Base-by-base conservation (phyloP, 495 filamentous ascomycete genomes). In the Lophiotrema nucula region DNA sequence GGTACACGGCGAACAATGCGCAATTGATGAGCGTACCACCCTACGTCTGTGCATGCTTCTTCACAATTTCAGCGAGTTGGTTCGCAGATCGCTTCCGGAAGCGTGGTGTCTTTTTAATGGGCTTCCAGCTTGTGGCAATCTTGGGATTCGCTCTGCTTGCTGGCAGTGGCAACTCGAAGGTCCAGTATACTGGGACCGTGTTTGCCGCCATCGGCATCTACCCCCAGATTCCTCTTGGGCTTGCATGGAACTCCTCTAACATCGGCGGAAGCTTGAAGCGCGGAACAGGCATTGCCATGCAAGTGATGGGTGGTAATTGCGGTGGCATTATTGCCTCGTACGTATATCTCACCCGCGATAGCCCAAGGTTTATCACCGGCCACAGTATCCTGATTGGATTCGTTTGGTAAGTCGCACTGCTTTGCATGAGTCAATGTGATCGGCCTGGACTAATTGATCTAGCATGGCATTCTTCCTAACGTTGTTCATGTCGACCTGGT, bases 211-310 rank as follows among this genome's bases (percentile, higher is more conserved):
- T 92, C 49, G 92, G 92, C 18, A 96, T 97, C 62, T 97, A 96
- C 65, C 92, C 92, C 0, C 86, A 82, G 67, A 90, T 96, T 58
- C 72, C 92, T 13, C 93, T 95, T 65, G 92, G 90, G 0, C 88
- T 97, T 55, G 82, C 84, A 21, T 97, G 92, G 92, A 72, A 85
- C 19, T 83, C 83, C 48, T 96, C 96, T 71, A 97, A 97, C 59
- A 82, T 82, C 16, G 92, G 95, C 72, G 92, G 92, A n/a, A 86
- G 90, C 2, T 92, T 93, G 72, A 96, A 96, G 76, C 81, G 92
- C 19, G 92, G 91, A 16, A 83, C 95, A 2, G 86, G 88, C 0
- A 72, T 95, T 3, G 91, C 91, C 0, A 83, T 95, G 37, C 88
- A 95, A 26, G 64, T 64, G 11, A 52, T 53, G 23, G 95, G 90